Conservation (phyloP, 1,139 yeast species). For the Debaryomycetaceae sp. region DNA sequence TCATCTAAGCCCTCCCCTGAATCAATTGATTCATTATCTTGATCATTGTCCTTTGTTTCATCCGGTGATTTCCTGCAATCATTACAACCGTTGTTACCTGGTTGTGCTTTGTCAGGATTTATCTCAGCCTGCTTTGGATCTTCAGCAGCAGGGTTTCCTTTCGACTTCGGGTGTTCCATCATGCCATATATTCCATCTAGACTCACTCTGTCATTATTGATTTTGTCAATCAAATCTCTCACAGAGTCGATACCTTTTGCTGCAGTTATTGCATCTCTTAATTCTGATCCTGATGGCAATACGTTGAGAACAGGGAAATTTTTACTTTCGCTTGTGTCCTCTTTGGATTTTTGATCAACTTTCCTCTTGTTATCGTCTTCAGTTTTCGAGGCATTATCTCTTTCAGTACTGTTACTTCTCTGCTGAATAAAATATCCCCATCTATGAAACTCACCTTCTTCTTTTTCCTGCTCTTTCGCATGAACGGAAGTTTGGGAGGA, state of each 20-base stretch:
- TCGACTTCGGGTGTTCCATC: slow-evolving; percentile 3
- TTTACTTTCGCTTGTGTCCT: slow-evolving; percentile 10
- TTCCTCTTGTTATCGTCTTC: background rate
- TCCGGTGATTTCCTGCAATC: slow-evolving; percentile 16
- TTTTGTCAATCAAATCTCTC: slow-evolving; percentile 64
- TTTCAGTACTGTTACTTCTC: slow-evolving; percentile 24
- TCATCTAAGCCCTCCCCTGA: slow-evolving; percentile 17
- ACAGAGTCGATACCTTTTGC: slow-evolving; percentile 78
- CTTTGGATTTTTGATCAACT: background rate
- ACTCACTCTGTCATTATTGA: slow-evolving; percentile 51
- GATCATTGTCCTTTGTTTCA: slow-evolving; percentile 8
- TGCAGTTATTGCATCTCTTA: slow-evolving; percentile 71
- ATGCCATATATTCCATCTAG: slow-evolving; percentile 51
- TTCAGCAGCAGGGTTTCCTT: slow-evolving; percentile 2
- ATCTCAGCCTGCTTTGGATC: slow-evolving; percentile 1
- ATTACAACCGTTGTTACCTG: slow-evolving; percentile 5
- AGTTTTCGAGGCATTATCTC: slow-evolving; percentile 5
- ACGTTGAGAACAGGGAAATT: slow-evolving; percentile 35
- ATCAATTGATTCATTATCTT: slow-evolving; percentile 31
- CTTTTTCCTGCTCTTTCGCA: slow-evolving; percentile 77
- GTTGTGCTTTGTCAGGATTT: slow-evolving; percentile 1
- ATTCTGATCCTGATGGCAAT: slow-evolving; percentile 72
- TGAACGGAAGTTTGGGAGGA: slow-evolving; percentile 64
- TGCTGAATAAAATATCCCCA: slow-evolving; percentile 76
- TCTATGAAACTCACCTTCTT: slow-evolving; percentile 88